Conservation (phyloP, 768 basidiomycete genomes). For the Chalciporus pseudorubinellus region DNA sequence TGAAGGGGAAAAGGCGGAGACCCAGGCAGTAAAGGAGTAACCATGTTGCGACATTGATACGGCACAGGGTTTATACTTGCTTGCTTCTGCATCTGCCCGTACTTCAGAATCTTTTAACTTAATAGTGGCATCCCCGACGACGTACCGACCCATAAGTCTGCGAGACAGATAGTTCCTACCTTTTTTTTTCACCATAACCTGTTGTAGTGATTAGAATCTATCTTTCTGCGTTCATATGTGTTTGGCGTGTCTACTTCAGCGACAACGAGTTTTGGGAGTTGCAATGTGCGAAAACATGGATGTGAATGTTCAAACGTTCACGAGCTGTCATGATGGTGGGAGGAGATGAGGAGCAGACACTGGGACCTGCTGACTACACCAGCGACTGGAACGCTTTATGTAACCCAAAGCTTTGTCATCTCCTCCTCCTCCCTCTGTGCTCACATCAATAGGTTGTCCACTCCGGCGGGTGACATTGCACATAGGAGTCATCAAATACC, state of each 20-base stretch:
- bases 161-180: not conserved
- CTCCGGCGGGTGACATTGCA: not conserved
- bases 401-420: conserved; percentile 37
- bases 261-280: not conserved
- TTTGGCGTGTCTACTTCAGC: not conserved
- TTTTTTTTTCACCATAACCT: conserved; percentile 2
- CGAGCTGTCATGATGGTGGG: conserved; percentile 30
- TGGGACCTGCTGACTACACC: conserved; percentile 35
- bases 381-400: conserved; percentile 31
- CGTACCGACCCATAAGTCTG: conserved; percentile 9
- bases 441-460: not conserved
- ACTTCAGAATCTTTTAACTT: conserved; percentile 2
- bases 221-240: conserved; percentile 1
- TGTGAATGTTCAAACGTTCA: not conserved
- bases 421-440: conserved; percentile 5
- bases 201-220: conserved; percentile 14
- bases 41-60: not conserved
- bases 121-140: conserved; percentile 6
- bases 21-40: conserved; percentile 24
- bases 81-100: not conserved
- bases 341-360: conserved; percentile 29
- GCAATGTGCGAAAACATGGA: not conserved
- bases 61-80: not conserved
- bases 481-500: no score
- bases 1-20: conserved; percentile 30